Evolutionary conservation across 768 basidiomycete species (phyloP).

Genomic region (Psilocybe cubensis): DNA sequence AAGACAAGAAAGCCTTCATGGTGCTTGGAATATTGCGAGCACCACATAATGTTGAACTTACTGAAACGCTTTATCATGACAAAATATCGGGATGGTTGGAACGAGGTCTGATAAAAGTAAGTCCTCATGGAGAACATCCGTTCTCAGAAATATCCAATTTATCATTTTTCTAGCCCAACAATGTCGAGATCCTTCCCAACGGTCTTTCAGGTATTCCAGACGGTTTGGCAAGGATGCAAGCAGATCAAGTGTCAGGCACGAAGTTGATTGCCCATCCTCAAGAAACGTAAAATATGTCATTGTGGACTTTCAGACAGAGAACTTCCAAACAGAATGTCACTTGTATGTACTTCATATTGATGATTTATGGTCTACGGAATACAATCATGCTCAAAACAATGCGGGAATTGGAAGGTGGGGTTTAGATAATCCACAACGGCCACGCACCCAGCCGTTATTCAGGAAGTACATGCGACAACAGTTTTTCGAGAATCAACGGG

Average conservation of each 20-base stretch:
- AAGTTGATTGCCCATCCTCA: slow-evolving; percentile 42
- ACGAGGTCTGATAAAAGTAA: slow-evolving; percentile 23
- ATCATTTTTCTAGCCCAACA: slow-evolving; percentile 39
- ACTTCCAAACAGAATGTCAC: too few species aligned
- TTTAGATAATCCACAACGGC: too few species aligned
- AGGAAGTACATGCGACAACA: too few species aligned
- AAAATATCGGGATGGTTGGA: slow-evolving; percentile 16
- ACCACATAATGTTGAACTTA: slow-evolving; percentile 17
- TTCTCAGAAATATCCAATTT: background rate
- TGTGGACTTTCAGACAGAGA: too few species aligned
- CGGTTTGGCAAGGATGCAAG: slow-evolving; percentile 43
- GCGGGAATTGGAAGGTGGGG: too few species aligned
- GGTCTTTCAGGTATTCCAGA: slow-evolving; percentile 45
- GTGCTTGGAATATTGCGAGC: slow-evolving; percentile 12
- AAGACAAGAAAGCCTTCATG: slow-evolving; percentile 13
- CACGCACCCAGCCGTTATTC: too few species aligned
- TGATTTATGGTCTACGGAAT: too few species aligned
- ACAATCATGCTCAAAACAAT: too few species aligned
- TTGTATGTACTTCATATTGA: too few species aligned
- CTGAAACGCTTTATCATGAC: slow-evolving; percentile 17
- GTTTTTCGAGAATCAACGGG: too few species aligned
- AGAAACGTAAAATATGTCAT: slow-evolving; percentile 19
- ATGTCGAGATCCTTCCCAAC: slow-evolving; percentile 40
- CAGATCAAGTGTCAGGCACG: slow-evolving; percentile 41
- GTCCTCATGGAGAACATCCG: background rate